Evolutionary conservation across 257 asterid species (phyloP).

Genomic region (Avicennia marina): DNA sequence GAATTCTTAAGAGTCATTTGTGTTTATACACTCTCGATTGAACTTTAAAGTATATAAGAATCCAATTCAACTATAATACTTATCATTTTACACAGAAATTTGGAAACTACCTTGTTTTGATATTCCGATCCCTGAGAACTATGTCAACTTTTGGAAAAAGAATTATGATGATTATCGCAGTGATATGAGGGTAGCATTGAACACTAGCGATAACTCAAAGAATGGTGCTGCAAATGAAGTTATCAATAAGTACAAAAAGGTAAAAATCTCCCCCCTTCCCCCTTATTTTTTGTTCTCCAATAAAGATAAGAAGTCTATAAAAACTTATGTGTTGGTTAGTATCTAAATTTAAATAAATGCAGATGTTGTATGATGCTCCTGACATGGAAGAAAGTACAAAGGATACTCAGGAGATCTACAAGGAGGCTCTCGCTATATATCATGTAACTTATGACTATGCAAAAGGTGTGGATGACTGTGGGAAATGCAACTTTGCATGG

Average conservation of each 20-base stretch:
- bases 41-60: too few species aligned
- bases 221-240: conserved; percentile 37
- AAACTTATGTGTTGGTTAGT: neutral
- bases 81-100: too few species aligned
- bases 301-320: too few species aligned
- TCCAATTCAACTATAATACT: too few species aligned
- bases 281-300: neutral
- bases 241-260: conserved; percentile 44
- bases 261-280: neutral
- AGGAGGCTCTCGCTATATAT: conserved; percentile 54
- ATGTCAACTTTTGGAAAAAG: conserved; percentile 28
- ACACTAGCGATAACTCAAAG: conserved; percentile 15
- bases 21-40: too few species aligned
- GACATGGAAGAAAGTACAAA: conserved; percentile 33
- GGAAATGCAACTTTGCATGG: conserved; percentile 52
- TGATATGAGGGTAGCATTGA: conserved; percentile 38
- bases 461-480: neutral
- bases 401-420: conserved; percentile 18
- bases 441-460: conserved; percentile 33
- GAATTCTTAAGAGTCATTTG: too few species aligned
- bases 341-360: conserved; percentile 10
- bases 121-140: conserved; percentile 16
- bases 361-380: conserved; percentile 42
- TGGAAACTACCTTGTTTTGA: conserved; percentile 37
- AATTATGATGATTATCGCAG: conserved; percentile 26